Evolutionary conservation across 1,284 basidiomycete species (phyloP).

Genomic region (Sanghuangporus weigelae): DNA sequence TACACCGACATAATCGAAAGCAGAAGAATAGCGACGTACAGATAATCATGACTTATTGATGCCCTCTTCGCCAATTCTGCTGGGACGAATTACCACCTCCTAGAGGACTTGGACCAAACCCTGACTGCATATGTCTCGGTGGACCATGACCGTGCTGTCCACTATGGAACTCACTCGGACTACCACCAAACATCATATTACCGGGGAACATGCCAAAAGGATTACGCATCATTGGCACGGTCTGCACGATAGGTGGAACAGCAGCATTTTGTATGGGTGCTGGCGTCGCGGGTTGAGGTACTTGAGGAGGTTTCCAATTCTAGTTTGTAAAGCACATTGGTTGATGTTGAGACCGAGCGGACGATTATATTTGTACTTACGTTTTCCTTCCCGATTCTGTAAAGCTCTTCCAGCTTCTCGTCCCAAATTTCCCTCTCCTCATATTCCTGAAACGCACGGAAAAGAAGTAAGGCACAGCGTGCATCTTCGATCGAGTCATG

Average conservation of each 20-base stretch:
- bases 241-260: background rate
- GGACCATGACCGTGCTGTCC: background rate
- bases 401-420: constrained; percentile 81
- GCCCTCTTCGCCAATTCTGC: constrained; percentile 15
- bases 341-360: background rate
- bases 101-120: background rate
- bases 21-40: constrained; percentile 3
- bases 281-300: constrained; percentile 19
- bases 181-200: background rate
- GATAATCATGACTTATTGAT: constrained; percentile 1
- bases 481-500: constrained; percentile 99
- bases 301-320: constrained; percentile 55
- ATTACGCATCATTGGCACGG: background rate
- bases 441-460: constrained; percentile 78
- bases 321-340: constrained; percentile 22
- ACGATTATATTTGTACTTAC: constrained; percentile 34
- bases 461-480: constrained; percentile 81
- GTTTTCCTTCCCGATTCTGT: constrained; percentile 65
- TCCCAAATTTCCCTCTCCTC: constrained; percentile 79
- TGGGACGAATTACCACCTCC: constrained; percentile 3
- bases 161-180: background rate
- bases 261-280: constrained; percentile 11
- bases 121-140: constrained; percentile 6
- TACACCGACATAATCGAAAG: constrained; percentile 1
- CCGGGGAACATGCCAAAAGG: constrained; percentile 1